These are phyloP conservation scores for Mortierella sp. DNA, from an alignment of 371 early-diverging fungal genomes.

Conservation along the genomic window DNA sequence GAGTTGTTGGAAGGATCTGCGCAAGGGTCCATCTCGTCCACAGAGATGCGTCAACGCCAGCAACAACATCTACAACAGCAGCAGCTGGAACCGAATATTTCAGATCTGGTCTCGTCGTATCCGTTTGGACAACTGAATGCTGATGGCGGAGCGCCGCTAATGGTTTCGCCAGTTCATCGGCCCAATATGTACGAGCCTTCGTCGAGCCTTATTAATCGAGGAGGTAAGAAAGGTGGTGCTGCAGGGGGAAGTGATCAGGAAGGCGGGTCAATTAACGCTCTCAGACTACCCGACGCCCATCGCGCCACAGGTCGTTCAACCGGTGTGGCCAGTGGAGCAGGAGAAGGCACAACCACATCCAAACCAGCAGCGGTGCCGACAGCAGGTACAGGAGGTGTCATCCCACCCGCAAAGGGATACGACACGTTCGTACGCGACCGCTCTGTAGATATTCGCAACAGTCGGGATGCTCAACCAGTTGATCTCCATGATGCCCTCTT, in stretches of 20 bases:
- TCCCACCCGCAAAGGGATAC: conserved; percentile 3
- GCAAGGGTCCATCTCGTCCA: conserved; percentile 4
- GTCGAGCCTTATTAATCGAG: conserved; percentile 26
- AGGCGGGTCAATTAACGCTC: background rate
- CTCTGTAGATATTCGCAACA: background rate
- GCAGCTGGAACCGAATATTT: conserved; percentile 30
- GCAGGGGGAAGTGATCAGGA: background rate
- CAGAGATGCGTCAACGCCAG: conserved; percentile 14
- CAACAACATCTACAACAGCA: background rate
- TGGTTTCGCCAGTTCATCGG: conserved; percentile 22
- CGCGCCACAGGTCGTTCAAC: background rate
- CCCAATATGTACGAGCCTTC: conserved; percentile 25
- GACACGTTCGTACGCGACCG: conserved; percentile 23
- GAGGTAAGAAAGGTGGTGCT: background rate
- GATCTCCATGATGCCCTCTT: conserved; percentile 21
- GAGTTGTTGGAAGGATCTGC: conserved; percentile 9
- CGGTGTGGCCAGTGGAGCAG: background rate
- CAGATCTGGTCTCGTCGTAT: conserved; percentile 49
- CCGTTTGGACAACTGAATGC: conserved; percentile 45
- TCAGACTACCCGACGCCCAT: background rate
- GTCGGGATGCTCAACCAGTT: conserved; percentile 26
- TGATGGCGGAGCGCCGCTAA: background rate
- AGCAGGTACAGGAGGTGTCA: background rate
- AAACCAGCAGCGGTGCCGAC: background rate
- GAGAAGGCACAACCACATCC: background rate